phyloP scores from a whole-genome alignment of 768 basidiomycete genomes.

The Psilocybe tampanensis region DNA sequence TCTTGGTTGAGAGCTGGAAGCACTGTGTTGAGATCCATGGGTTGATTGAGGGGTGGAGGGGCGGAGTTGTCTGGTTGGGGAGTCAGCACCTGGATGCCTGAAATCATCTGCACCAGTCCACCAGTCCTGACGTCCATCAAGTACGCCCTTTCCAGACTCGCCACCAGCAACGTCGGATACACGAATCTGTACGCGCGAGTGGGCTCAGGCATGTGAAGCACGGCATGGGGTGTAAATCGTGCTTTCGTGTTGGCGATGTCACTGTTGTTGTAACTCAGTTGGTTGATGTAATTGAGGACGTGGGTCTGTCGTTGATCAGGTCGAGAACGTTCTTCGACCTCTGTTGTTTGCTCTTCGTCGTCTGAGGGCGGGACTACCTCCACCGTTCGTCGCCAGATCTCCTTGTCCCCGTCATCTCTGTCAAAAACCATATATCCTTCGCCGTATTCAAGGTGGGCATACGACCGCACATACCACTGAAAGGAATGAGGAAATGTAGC shows the following conservation, averaged over 20 bases:
- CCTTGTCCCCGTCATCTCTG: slow-evolving; percentile 54
- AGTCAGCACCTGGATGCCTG: slow-evolving; percentile 33
- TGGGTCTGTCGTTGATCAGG: slow-evolving; percentile 15
- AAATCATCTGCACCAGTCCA: slow-evolving; percentile 48
- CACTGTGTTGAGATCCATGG: neutral
- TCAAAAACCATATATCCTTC: slow-evolving; percentile 75
- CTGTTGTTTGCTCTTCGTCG: neutral
- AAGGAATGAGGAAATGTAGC: neutral
- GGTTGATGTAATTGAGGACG: slow-evolving; percentile 6
- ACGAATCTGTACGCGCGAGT: slow-evolving; percentile 66
- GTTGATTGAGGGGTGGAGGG: neutral
- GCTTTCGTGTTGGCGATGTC: slow-evolving; percentile 29
- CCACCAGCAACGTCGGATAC: slow-evolving; percentile 64
- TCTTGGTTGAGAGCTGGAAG: neutral
- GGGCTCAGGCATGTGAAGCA: slow-evolving; percentile 46
- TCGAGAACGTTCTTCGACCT: slow-evolving; percentile 6
- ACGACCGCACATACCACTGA: slow-evolving; percentile 51
- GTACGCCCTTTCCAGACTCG: slow-evolving; percentile 45
- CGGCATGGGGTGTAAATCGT: slow-evolving; percentile 64
- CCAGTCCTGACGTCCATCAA: slow-evolving; percentile 66
- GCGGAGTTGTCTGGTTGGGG: neutral
- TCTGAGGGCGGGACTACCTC: slow-evolving; percentile 17
- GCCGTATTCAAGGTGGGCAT: slow-evolving; percentile 76
- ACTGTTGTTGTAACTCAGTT: neutral
- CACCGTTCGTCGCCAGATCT: slow-evolving; percentile 66